Percentiles rank a stretch among this genome's conserved stretches.
phyloP scores from a whole-genome alignment of 2,329 filamentous ascomycete genomes.

The Ophiostoma pallidulum region DNA sequence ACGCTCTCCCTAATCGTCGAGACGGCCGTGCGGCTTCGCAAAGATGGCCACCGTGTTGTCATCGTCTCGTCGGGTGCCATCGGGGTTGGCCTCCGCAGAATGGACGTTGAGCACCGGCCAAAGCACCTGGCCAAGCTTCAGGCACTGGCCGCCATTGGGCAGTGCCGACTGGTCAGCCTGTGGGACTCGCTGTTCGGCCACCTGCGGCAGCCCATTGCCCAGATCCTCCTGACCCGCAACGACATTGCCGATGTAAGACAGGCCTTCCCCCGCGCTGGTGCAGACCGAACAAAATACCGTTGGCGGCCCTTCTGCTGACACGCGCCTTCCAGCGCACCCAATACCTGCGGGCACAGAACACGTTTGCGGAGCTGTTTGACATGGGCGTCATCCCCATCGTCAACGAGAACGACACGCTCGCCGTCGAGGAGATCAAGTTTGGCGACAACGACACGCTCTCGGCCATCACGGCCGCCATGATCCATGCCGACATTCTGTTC shows the following conservation, averaged over 20 bases:
- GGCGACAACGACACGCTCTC: slow-evolving; percentile 97
- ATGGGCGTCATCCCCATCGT: slow-evolving; percentile 98
- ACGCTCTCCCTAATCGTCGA: slow-evolving; percentile 90
- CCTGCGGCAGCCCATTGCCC: slow-evolving; percentile 80
- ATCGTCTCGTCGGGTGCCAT: slow-evolving; percentile 97
- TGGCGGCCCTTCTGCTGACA: slow-evolving; percentile 13
- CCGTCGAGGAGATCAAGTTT: slow-evolving; percentile 98
- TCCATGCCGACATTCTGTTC: slow-evolving; percentile 92
- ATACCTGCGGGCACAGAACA: slow-evolving; percentile 95
- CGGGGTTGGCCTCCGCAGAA: slow-evolving; percentile 80
- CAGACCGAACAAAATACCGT: no score
- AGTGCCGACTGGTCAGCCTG: slow-evolving; percentile 87
- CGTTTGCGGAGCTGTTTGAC: slow-evolving; percentile 76
- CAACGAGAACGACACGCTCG: slow-evolving; percentile 96
- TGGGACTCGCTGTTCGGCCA: slow-evolving; percentile 92
- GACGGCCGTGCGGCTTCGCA: slow-evolving; percentile 75
- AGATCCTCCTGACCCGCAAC: slow-evolving; percentile 87
- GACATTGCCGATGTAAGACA: slow-evolving; percentile 81
- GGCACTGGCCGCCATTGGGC: slow-evolving; percentile 89
- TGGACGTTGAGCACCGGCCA: slow-evolving; percentile 79
- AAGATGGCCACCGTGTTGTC: slow-evolving; percentile 89
- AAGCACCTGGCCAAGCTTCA: slow-evolving; percentile 87
- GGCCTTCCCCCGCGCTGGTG: background rate
- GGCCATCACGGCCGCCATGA: slow-evolving; percentile 94
- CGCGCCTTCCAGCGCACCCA: slow-evolving; percentile 56